Base-by-base conservation (phyloP, 352 stramenopile species). In the Globisporangium solare region DNA sequence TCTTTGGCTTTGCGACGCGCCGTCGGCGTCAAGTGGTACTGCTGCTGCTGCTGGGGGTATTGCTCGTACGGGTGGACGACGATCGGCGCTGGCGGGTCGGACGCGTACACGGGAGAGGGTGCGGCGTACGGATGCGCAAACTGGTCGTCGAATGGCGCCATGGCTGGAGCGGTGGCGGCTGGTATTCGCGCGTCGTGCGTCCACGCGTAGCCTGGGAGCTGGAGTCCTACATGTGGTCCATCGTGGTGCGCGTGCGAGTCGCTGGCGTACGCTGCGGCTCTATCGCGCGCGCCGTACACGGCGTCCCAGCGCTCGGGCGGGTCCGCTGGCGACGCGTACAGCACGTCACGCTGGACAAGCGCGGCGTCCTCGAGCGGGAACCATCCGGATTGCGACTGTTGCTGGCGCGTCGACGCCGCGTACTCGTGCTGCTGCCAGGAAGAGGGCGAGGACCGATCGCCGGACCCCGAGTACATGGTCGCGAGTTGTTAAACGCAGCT, bases 331-430 rank as follows among this genome's bases (percentile, higher is more conserved):
- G 39, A 3, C 18, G 17, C 39, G 39, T 43, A 43, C 13, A 43
- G 17, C 39, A 43, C 10, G 27, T 35, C 27, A 35, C 27, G 27
- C 27, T 35, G 27, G 27, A 14, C 22, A 42, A 71, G 66, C 51
- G 70, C 65, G 27, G 59, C 60, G 45, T 68, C 68, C 40, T 84
- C 65, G 15, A 87, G 61, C 10, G 71, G 72, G 53, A 83, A 87
- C 76, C 76, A 87, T 4, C 72, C 76, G 22, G 76, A 54, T 55
- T 87, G 73, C 10, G 62, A 71, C 37, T 73, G 68, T 0, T 37
- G 54, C 32, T 62, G 47, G 17, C 13, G 42, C 17, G 42, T 10
- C 11, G 27, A 21, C 3, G 21, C 53, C 15, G 64, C 48, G 20
- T 64, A 69, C 27, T 52, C n/a, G n/a, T 45, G 52, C 10, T 58